phyloP scores from a whole-genome alignment of 2,329 filamentous ascomycete species.

The Colletotrichum aenigma region DNA sequence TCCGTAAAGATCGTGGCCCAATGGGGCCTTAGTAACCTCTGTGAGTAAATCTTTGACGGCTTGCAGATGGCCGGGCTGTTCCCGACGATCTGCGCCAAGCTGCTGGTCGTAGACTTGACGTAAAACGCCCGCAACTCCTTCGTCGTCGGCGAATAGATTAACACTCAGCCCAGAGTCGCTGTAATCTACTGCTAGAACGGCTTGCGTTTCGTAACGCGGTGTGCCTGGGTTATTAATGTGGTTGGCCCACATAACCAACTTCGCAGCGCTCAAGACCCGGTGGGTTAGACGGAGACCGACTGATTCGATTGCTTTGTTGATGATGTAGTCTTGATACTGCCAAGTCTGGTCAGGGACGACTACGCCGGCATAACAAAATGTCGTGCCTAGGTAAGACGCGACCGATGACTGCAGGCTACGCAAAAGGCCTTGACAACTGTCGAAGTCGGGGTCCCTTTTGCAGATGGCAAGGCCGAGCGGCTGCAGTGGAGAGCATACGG shows the following conservation, averaged over 20 bases:
- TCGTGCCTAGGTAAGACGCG: neutral
- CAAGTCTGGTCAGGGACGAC: neutral
- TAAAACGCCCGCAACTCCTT: neutral
- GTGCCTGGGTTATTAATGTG: no score
- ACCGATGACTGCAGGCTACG: neutral
- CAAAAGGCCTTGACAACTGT: neutral
- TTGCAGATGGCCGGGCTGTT: neutral
- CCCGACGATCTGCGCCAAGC: neutral
- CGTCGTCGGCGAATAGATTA: neutral
- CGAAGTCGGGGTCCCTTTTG: neutral
- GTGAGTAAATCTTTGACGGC: neutral
- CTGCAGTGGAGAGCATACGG: neutral
- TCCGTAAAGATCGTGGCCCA: neutral
- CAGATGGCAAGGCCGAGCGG: neutral
- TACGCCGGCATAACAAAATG: neutral
- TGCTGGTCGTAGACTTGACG: neutral
- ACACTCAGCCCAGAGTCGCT: neutral
- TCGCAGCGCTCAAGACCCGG: neutral
- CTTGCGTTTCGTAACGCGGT: neutral
- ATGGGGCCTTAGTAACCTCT: neutral
- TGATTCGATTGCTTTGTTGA: neutral
- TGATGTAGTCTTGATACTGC: neutral
- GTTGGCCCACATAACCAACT: neutral
- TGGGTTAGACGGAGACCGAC: neutral
- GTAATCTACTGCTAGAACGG: neutral